A percentile compares a stretch with the other conserved stretches of the same genome.
phyloP scores from a whole-genome alignment of 192 early-diverging fungal genomes.

The Coemansia sp. region DNA sequence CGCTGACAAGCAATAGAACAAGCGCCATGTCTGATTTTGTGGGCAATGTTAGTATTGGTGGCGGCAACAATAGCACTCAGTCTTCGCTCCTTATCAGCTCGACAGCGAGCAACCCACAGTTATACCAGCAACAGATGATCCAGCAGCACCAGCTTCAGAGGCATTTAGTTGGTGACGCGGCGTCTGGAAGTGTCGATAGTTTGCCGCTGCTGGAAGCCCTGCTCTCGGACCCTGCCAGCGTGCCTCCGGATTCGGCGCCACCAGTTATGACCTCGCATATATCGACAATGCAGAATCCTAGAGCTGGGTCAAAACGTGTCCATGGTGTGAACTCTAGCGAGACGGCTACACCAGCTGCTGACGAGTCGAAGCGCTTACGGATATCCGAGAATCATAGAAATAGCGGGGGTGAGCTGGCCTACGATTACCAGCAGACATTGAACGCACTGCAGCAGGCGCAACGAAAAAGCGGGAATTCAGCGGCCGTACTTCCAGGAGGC shows the following conservation, averaged over 20 bases:
- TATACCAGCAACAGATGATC: constrained; percentile 4
- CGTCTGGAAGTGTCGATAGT: constrained; percentile 1
- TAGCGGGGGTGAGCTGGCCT: background rate
- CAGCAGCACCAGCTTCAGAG: constrained; percentile 11
- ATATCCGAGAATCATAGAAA: constrained; percentile 7
- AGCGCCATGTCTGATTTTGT: background rate
- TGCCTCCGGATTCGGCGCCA: constrained; percentile 27
- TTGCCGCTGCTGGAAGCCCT: constrained; percentile 49
- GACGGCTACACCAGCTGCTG: background rate
- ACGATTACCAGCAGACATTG: constrained; percentile 1
- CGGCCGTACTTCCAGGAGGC: constrained; percentile 4
- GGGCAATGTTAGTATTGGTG: background rate
- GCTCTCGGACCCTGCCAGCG: constrained; percentile 30
- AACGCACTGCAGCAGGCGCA: constrained; percentile 15
- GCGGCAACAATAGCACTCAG: constrained; percentile 4
- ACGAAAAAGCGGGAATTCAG: background rate
- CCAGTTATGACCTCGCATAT: constrained; percentile 14
- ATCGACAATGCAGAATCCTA: background rate
- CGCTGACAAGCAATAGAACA: background rate
- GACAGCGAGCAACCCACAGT: background rate
- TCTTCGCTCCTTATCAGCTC: constrained; percentile 13
- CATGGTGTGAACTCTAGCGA: background rate
- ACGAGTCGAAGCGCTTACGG: constrained; percentile 30
- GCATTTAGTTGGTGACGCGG: constrained; percentile 12
- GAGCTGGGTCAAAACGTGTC: background rate